Evolutionary conservation across 805 yeast genomes (phyloP).

Genomic region (Lachancea lanzarotensis): DNA sequence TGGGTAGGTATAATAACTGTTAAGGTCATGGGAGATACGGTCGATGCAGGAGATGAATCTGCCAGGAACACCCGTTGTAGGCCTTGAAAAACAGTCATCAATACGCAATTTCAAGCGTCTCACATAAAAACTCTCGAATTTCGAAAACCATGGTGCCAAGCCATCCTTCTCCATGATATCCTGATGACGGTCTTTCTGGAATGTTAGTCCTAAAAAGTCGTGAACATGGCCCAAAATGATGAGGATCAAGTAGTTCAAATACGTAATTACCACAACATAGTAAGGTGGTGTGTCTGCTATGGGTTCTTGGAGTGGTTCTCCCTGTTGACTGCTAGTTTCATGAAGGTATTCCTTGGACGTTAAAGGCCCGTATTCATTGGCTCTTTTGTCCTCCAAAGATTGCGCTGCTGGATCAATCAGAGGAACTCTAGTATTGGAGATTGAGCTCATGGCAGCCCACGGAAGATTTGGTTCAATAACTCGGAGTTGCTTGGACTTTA

Average conservation of each 20-base stretch:
- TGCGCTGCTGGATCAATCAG: constrained; percentile 31
- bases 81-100: constrained; percentile 92
- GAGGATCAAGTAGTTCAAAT: constrained; percentile 74
- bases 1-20: constrained; percentile 60
- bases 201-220: constrained; percentile 77
- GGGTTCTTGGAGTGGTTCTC: constrained; percentile 53
- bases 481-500: not conserved
- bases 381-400: constrained; percentile 37
- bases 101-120: constrained; percentile 86
- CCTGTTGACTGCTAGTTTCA: constrained; percentile 49
- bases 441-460: constrained; percentile 8
- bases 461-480: not conserved
- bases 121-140: constrained; percentile 88
- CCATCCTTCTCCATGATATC: constrained; percentile 77
- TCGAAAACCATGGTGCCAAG: constrained; percentile 91
- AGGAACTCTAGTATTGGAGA: constrained; percentile 28
- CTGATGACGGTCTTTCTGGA: constrained; percentile 57
- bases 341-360: constrained; percentile 61
- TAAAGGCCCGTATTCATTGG: constrained; percentile 67
- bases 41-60: constrained; percentile 78
- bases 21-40: constrained; percentile 61
- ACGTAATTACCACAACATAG: constrained; percentile 70
- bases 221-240: constrained; percentile 85
- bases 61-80: constrained; percentile 97
- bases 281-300: constrained; percentile 82